phyloP scores from a whole-genome alignment of 78 protist genomes.

The Chrysochromulina tobinii region DNA sequence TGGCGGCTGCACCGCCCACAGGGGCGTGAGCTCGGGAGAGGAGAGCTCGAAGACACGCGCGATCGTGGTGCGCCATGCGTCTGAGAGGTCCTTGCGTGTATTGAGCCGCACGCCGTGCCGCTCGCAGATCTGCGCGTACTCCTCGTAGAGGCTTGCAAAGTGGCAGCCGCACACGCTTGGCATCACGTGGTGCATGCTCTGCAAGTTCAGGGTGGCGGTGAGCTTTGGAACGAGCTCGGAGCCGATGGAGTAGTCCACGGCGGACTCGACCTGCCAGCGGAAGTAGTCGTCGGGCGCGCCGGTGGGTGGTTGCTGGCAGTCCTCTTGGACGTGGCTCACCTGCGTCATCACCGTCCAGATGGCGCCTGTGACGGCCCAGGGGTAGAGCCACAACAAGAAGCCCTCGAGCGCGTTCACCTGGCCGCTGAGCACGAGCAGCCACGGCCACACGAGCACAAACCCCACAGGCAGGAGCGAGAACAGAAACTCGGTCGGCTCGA shows the following conservation, averaged over 20 bases:
- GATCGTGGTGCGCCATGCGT: neutral
- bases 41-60: constrained; percentile 10
- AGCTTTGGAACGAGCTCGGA: neutral
- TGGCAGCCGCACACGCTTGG: neutral
- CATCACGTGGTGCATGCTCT: constrained; percentile 5
- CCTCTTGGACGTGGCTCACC: neutral
- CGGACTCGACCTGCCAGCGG: neutral
- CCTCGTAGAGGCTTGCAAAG: neutral
- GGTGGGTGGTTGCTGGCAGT: neutral
- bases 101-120: constrained; percentile 1
- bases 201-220: neutral
- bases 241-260: neutral
- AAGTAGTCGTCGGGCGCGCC: neutral
- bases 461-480: neutral
- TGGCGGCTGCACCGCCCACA: too few relatives aligned
- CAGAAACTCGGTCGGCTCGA: neutral
- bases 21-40: neutral
- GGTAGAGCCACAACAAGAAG: neutral
- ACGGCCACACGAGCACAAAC: neutral
- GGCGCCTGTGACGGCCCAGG: neutral
- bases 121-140: neutral
- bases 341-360: constrained; percentile 29
- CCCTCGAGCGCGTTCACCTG: neutral
- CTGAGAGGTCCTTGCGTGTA: neutral
- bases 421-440: neutral